Evolutionary conservation across 2,329 filamentous ascomycete species (phyloP), one percentile per base, ranked within the genome.

Genomic region (Cladophialophora psammophila): DNA sequence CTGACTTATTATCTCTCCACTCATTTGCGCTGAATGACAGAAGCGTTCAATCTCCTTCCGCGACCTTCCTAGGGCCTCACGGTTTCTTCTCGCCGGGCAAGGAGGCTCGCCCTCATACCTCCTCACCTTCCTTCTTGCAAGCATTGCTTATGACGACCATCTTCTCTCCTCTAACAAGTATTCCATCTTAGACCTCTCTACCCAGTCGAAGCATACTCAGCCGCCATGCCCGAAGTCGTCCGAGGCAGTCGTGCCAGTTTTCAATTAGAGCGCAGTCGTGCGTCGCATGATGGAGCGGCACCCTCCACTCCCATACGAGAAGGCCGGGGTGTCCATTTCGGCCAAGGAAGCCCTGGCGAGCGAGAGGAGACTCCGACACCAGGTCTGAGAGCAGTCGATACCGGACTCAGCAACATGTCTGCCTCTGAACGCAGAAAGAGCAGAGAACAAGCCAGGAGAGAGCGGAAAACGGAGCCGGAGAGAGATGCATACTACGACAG

Each of bases 401-500:
- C 64, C 12, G 60, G 66, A 38, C 58, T 68, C 26, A 70, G 70
- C 58, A 63, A 60, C 31, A 26, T 63, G 52, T 63, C 60, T 63
- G 53, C 45, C 34, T 57, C 69, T 26, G 65, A 36, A 34, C 65
- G 64, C 42, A 67, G 62, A 57, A 69, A 64, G 53, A 71, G 69
- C 45, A 60, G 48, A 13, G 64, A 67, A 31, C 53, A 58, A 35
- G 59, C 48, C 12, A 67, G 56, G 50, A 68, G 57, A 59, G 66
- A 68, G 35, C 62, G 66, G 34, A 69, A 68, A 45, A 58, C 64
- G 7, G 57, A 68, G 50, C 70, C 70, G 2, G 68, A 71, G 42
- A 68, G 67, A 53, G 67, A 70, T 42, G 71, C 65, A 54, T 74
- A 74, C 60, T 72, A 73, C 61, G 72, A 74, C 59, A 74, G 72